A percentile compares a stretch with the other conserved stretches of the same genome.
Conservation (phyloP, 2,329 filamentous ascomycete species). For the Colletotrichum incanum region DNA sequence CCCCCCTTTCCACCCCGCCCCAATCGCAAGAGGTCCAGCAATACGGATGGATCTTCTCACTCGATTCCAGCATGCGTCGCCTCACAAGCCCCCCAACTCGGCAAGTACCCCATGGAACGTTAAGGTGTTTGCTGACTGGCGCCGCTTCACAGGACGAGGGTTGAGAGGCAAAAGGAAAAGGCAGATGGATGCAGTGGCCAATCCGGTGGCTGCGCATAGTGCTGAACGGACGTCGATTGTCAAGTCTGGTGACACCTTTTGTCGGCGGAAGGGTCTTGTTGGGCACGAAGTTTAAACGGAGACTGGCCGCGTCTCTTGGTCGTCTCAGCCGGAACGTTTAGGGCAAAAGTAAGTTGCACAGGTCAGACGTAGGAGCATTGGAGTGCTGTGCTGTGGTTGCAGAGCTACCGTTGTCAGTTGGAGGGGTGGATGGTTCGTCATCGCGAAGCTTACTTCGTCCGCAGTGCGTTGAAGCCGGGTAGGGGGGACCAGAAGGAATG, state of each 20-base stretch:
- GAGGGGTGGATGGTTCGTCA: background rate
- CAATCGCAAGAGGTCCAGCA: background rate
- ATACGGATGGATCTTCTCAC: background rate
- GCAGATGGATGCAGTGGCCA: constrained; percentile 14
- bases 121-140: background rate
- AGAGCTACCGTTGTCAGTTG: background rate
- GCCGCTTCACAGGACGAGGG: background rate
- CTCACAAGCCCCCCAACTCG: background rate
- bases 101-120: background rate
- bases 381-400: background rate
- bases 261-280: constrained; percentile 10
- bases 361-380: constrained; percentile 8
- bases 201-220: constrained; percentile 9
- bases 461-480: too few species aligned
- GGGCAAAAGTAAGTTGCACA: background rate
- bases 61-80: background rate
- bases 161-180: background rate
- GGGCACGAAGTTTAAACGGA: constrained; percentile 24
- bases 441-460: background rate
- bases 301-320: constrained; percentile 34
- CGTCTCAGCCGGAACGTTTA: constrained; percentile 22
- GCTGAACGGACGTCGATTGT: constrained; percentile 27
- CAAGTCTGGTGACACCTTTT: constrained; percentile 24
- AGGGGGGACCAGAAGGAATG: background rate
- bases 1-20: too few species aligned